These are phyloP conservation scores for Penstemon barbatus DNA, from an alignment of 257 asterid species.

Conservation along the genomic window DNA sequence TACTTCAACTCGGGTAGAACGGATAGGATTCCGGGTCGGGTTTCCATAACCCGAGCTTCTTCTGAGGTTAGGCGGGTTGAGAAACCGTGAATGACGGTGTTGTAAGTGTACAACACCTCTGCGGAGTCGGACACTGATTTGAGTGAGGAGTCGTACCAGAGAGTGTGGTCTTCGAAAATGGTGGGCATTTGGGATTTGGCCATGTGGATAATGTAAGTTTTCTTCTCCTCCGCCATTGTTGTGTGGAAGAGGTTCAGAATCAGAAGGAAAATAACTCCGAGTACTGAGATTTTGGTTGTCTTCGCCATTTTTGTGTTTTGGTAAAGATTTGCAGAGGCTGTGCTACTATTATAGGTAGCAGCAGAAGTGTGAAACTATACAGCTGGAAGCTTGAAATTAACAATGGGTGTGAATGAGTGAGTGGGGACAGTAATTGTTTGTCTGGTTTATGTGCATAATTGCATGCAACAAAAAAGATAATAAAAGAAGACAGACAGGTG, in stretches of 20 bases:
- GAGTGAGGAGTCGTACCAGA: constrained; percentile 78
- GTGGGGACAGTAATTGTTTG: constrained; percentile 40
- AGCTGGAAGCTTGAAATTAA: constrained; percentile 19
- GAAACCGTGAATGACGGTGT: constrained; percentile 67
- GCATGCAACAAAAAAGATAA: constrained; percentile 28
- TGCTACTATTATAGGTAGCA: constrained; percentile 35
- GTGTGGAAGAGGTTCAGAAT: constrained; percentile 33
- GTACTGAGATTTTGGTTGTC: not conserved
- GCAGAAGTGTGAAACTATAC: constrained; percentile 13
- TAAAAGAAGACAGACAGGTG: constrained; percentile 26
- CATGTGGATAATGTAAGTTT: constrained; percentile 82
- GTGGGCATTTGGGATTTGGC: constrained; percentile 73
- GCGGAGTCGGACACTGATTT: constrained; percentile 74
- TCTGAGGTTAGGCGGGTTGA: constrained; percentile 56
- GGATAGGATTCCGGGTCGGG: constrained; percentile 60
- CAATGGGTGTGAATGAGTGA: constrained; percentile 23
- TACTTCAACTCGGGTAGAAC: constrained; percentile 63
- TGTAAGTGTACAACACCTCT: constrained; percentile 67
- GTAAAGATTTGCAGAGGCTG: constrained; percentile 7
- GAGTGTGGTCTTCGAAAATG: constrained; percentile 50
- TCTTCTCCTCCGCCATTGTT: constrained; percentile 30
- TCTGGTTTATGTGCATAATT: constrained; percentile 44
- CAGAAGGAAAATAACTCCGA: constrained; percentile 28
- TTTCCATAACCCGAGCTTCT: constrained; percentile 51
- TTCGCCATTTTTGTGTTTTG: constrained; percentile 33